Conservation (phyloP, 495 filamentous ascomycete species). For the Pseudotulostoma volvatum region DNA sequence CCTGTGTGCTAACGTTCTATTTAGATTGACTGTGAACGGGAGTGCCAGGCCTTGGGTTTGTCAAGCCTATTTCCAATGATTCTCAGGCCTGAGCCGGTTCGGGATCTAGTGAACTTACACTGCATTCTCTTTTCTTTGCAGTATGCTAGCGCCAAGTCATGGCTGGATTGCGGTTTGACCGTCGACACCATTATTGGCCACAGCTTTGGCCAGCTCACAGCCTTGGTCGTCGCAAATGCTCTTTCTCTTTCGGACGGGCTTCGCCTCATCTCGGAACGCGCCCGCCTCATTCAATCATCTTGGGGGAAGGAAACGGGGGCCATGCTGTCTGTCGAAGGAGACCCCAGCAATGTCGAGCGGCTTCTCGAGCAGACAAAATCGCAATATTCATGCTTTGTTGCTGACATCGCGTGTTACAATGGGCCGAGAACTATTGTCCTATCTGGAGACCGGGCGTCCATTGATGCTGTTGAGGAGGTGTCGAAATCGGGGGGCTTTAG, state of each 20-base stretch:
- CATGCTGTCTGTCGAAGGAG: conserved; percentile 24
- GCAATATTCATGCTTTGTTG: conserved; percentile 1
- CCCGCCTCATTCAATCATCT: conserved; percentile 17
- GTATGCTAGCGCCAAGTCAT: conserved; percentile 21
- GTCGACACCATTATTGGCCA: conserved; percentile 26
- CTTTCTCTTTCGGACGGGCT: conserved; percentile 16
- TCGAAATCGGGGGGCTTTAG: neutral
- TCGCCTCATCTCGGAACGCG: conserved; percentile 21
- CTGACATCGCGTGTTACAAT: conserved; percentile 34
- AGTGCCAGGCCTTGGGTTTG: conserved; percentile 12
- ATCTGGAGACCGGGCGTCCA: conserved; percentile 22
- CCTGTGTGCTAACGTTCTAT: too few species aligned
- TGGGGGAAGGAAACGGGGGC: conserved; percentile 27
- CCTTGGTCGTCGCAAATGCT: conserved; percentile 13
- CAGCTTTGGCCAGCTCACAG: conserved; percentile 24
- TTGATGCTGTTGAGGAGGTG: conserved; percentile 12
- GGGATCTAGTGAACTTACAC: conserved; percentile 29
- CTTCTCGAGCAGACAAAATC: conserved; percentile 10
- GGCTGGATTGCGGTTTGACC: conserved; percentile 21
- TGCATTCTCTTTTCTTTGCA: conserved; percentile 21
- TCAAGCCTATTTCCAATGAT: conserved; percentile 31
- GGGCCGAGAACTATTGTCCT: conserved; percentile 29
- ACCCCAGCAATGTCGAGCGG: conserved; percentile 2
- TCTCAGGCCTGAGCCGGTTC: conserved; percentile 22
- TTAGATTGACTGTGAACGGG: conserved; percentile 21